A percentile compares a stretch with the other conserved stretches of the same genome.
phyloP scores from a whole-genome alignment of 2,329 filamentous ascomycete genomes.

The Aureobasidium zeae region DNA sequence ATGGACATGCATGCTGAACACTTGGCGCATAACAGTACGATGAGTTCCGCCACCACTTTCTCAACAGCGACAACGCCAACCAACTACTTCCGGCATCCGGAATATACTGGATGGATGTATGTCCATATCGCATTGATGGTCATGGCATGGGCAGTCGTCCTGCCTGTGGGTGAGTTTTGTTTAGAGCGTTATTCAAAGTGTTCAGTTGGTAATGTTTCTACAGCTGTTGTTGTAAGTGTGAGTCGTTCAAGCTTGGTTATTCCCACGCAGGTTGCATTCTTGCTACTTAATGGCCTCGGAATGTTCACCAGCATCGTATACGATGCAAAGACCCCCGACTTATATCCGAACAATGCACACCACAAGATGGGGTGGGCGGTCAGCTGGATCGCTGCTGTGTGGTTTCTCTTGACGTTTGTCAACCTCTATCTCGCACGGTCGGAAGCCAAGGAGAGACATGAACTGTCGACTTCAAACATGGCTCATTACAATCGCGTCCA shows the following conservation, averaged over 20 bases:
- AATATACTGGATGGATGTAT: conserved; percentile 50
- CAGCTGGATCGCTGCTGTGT: conserved; percentile 59
- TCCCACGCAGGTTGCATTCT: conserved; percentile 51
- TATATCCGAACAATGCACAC: conserved; percentile 76
- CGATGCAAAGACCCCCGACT: conserved; percentile 66
- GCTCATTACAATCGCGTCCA: conserved; percentile 31
- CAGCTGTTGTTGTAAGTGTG: conserved; percentile 79
- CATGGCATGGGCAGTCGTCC: conserved; percentile 60
- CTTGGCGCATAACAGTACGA: conserved; percentile 10
- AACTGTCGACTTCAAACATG: conserved; percentile 22
- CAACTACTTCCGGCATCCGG: conserved; percentile 52
- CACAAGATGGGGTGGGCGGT: conserved; percentile 76
- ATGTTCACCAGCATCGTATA: conserved; percentile 58
- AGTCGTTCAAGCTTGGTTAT: conserved; percentile 68
- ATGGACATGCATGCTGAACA: conserved; percentile 23
- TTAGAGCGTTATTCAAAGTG: no score
- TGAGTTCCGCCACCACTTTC: conserved; percentile 18
- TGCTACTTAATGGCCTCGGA: conserved; percentile 42
- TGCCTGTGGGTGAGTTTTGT: conserved; percentile 65
- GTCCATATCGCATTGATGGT: conserved; percentile 64
- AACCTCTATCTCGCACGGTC: conserved; percentile 43
- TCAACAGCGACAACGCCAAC: conserved; percentile 16
- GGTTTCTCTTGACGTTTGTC: conserved; percentile 58
- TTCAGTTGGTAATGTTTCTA: neutral
- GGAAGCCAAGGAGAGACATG: conserved; percentile 25